A percentile compares a stretch with the other conserved stretches of the same genome.
Conservation (phyloP, 2,329 filamentous ascomycete genomes). For the Arthroderma sp. region DNA sequence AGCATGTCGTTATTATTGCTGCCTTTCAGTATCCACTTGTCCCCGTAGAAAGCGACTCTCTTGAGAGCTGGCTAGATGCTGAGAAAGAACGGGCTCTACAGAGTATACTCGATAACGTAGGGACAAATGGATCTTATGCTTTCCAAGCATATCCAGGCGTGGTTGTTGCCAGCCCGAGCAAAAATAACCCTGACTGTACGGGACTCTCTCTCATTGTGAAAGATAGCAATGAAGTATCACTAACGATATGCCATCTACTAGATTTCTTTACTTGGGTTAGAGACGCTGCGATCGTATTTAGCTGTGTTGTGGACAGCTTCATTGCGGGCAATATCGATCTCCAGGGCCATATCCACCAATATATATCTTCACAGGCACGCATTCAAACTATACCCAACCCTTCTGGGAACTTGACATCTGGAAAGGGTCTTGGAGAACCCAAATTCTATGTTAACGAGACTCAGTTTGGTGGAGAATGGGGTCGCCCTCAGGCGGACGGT, state of each 20-base stretch:
- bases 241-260: constrained; percentile 18
- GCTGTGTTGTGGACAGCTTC: constrained; percentile 56
- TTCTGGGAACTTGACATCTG: constrained; percentile 41
- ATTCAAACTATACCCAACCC: constrained; percentile 56
- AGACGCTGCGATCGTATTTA: constrained; percentile 60
- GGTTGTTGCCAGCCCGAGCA: constrained; percentile 46
- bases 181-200: constrained; percentile 41
- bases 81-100: constrained; percentile 41
- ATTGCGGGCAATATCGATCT: constrained; percentile 46
- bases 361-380: constrained; percentile 51
- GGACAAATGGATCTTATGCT: constrained; percentile 37
- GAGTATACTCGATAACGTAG: constrained; percentile 44
- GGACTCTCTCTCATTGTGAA: not conserved
- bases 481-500: constrained; percentile 52
- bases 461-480: constrained; percentile 56
- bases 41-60: too few relatives aligned
- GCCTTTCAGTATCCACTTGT: too few relatives aligned
- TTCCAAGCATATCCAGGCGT: constrained; percentile 38
- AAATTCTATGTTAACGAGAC: constrained; percentile 55
- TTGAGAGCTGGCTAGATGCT: constrained; percentile 19
- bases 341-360: constrained; percentile 52
- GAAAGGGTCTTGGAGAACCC: constrained; percentile 50
- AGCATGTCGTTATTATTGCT: too few relatives aligned
- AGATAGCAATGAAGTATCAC: too few relatives aligned
- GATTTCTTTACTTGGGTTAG: constrained; percentile 70